Percentiles rank a stretch among this genome's conserved stretches.
Conservation (phyloP, 768 basidiomycete genomes). For the Russula lepida region DNA sequence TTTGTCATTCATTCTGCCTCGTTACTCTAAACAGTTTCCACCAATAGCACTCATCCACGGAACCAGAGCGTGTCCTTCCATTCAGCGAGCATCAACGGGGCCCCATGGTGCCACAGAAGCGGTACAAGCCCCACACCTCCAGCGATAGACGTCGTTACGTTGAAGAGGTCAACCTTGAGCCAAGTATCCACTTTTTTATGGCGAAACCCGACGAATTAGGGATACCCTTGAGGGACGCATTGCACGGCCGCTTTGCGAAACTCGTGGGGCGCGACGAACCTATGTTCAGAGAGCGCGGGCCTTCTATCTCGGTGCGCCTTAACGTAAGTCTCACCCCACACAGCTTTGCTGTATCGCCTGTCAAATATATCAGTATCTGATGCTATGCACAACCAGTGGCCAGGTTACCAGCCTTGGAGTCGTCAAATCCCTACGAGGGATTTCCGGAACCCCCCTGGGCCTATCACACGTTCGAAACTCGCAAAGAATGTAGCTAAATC, state of each 20-base stretch:
- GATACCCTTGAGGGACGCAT: slow-evolving; percentile 53
- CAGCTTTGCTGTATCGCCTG: slow-evolving; percentile 12
- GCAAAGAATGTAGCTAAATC: slow-evolving; percentile 77
- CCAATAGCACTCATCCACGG: background rate
- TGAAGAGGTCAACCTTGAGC: slow-evolving; percentile 54
- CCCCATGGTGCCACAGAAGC: slow-evolving; percentile 50
- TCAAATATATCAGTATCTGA: slow-evolving; percentile 10
- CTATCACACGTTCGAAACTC: slow-evolving; percentile 67
- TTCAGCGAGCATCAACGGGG: slow-evolving; percentile 25
- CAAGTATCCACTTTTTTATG: slow-evolving; percentile 55
- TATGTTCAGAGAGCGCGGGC: slow-evolving; percentile 66
- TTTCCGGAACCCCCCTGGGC: slow-evolving; percentile 68
- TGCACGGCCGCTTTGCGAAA: slow-evolving; percentile 49
- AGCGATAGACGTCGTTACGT: slow-evolving; percentile 73
- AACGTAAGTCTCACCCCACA: slow-evolving; percentile 39
- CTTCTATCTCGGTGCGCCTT: slow-evolving; percentile 71
- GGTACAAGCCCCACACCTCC: slow-evolving; percentile 70
- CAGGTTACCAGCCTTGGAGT: slow-evolving; percentile 69
- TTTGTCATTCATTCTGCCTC: background rate
- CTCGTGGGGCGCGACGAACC: slow-evolving; percentile 51
- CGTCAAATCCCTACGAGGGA: slow-evolving; percentile 78
- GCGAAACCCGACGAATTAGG: slow-evolving; percentile 49
- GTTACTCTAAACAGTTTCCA: background rate
- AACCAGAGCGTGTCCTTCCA: slow-evolving; percentile 14
- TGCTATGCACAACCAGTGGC: slow-evolving; percentile 45